These are phyloP conservation scores for Nitzschia putrida DNA, from an alignment of 108 stramenopile species.

Conservation along the genomic window DNA sequence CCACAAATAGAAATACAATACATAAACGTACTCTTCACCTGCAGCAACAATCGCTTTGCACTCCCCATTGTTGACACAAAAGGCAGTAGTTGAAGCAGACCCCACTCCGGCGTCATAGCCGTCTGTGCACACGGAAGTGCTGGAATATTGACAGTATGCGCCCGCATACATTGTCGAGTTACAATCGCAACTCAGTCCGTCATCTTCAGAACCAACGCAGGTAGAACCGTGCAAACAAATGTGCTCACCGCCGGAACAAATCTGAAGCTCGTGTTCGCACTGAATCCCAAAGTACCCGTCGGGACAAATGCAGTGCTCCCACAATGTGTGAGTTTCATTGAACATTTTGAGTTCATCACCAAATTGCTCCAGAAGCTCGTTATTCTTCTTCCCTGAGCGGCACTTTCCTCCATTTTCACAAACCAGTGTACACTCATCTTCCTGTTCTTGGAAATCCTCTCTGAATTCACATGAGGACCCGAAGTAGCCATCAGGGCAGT, in stretches of 20 bases:
- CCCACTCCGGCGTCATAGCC: conserved; percentile 31
- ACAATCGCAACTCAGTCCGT: conserved; percentile 46
- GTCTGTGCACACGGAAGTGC: conserved; percentile 33
- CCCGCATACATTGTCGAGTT: conserved; percentile 27
- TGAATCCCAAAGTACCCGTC: conserved; percentile 47
- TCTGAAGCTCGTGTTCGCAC: conserved; percentile 56
- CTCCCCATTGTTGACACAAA: conserved; percentile 50
- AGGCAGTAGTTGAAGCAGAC: conserved; percentile 26
- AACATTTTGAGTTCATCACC: conserved; percentile 17
- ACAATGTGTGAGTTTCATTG: conserved; percentile 29
- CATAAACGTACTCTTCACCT: conserved; percentile 21
- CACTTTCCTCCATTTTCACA: conserved; percentile 50
- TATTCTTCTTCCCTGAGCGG: conserved; percentile 45
- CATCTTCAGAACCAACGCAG: conserved; percentile 32
- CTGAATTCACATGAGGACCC: conserved; percentile 47
- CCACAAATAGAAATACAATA: neutral
- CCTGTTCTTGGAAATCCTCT: conserved; percentile 4
- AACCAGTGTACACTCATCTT: conserved; percentile 26
- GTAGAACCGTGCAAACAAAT: conserved; percentile 58
- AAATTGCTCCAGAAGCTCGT: conserved; percentile 27
- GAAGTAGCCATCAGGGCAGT: conserved; percentile 35
- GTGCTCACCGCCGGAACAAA: conserved; percentile 52
- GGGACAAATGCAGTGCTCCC: conserved; percentile 65
- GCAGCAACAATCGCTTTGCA: conserved; percentile 35
- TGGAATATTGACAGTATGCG: conserved; percentile 36